Percentiles rank a stretch among this genome's conserved stretches.
Evolutionary conservation across 805 yeast species (phyloP).

Genomic region (Ogataea salicorniae): DNA sequence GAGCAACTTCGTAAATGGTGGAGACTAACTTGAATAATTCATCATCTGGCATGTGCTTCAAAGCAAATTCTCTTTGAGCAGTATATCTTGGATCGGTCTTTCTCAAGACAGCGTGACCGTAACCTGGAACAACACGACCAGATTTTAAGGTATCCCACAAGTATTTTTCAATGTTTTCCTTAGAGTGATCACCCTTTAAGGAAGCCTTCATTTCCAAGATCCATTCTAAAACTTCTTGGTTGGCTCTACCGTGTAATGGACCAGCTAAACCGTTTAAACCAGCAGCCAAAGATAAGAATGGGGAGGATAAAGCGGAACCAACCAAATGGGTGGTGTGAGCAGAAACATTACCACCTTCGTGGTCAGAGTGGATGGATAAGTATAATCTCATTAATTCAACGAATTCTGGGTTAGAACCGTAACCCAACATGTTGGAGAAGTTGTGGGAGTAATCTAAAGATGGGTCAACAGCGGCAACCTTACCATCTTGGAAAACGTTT

Average conservation of each 20-base stretch:
- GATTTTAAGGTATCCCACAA: conserved; percentile 74
- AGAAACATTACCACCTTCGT: conserved; percentile 87
- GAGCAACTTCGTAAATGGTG: conserved; percentile 76
- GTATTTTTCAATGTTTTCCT: conserved; percentile 66
- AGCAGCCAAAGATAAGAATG: conserved; percentile 73
- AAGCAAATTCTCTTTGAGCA: conserved; percentile 81
- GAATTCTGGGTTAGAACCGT: conserved; percentile 60
- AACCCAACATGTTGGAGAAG: conserved; percentile 54
- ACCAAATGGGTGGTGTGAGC: conserved; percentile 85
- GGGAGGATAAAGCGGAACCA: conserved; percentile 77
- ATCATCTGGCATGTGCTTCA: conserved; percentile 69
- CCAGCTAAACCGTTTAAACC: conserved; percentile 85
- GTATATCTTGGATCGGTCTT: conserved; percentile 86
- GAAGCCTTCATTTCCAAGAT: conserved; percentile 60
- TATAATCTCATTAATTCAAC: conserved; percentile 76
- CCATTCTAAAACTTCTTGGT: conserved; percentile 85
- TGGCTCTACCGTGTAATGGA: conserved; percentile 84
- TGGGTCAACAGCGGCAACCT: conserved; percentile 45
- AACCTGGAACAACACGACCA: conserved; percentile 85
- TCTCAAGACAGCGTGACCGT: conserved; percentile 84
- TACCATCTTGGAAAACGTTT: conserved; percentile 80
- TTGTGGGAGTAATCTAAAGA: conserved; percentile 64
- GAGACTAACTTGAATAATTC: conserved; percentile 75
- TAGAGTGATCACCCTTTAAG: conserved; percentile 65
- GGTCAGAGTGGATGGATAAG: conserved; percentile 79